Conservation (phyloP, 345 rosid species). For the Pistacia vera region DNA sequence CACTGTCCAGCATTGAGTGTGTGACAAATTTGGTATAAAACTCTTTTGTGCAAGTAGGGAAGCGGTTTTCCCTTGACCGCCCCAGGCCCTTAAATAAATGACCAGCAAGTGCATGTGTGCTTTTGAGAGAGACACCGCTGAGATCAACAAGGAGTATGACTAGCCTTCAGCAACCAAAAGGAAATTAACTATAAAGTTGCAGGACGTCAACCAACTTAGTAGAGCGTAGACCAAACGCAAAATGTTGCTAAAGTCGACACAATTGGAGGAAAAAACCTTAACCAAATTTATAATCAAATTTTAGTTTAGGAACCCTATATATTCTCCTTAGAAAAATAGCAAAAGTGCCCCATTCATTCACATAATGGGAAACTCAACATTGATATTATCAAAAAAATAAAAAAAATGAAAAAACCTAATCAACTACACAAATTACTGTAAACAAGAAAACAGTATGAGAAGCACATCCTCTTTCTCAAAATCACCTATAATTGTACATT, state of each 20-base stretch:
- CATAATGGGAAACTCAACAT: conserved; percentile 13
- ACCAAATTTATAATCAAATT: too few relatives aligned
- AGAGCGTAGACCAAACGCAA: too few relatives aligned
- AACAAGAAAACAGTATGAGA: conserved; percentile 4
- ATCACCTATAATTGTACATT: conserved; percentile 30
- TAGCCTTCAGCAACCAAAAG: neutral
- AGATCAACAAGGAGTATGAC: neutral
- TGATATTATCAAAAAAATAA: conserved; percentile 6
- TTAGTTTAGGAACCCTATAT: too few relatives aligned
- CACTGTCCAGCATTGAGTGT: neutral
- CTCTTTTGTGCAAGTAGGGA: too few relatives aligned
- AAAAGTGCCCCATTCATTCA: conserved; percentile 7
- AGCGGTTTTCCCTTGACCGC: too few relatives aligned
- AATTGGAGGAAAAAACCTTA: neutral
- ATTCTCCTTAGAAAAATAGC: neutral
- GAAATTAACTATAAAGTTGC: neutral
- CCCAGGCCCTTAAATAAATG: too few relatives aligned
- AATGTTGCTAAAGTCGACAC: neutral
- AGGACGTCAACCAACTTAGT: neutral
- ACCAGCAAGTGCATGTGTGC: too few relatives aligned
- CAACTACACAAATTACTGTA: neutral
- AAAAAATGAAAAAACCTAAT: conserved; percentile 17
- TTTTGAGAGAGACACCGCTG: neutral
- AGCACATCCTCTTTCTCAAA: conserved; percentile 14
- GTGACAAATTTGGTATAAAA: neutral